Base-by-base conservation (phyloP, 176 grass and related monocot species). In the Carex myosuroides region DNA sequence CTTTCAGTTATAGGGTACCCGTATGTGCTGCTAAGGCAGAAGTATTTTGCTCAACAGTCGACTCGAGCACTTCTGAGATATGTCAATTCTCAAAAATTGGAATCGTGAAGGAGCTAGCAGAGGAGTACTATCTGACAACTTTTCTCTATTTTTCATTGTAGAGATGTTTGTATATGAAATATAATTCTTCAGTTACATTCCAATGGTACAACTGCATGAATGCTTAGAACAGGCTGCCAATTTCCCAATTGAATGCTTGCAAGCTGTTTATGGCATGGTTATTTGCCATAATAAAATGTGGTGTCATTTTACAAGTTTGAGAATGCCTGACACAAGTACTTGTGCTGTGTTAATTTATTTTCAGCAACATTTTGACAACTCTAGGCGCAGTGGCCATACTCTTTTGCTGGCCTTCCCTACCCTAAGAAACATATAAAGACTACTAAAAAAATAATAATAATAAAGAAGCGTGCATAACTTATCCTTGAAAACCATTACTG, bases 11-110 rank as follows among this genome's bases (percentile, higher is more conserved):
- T 94, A 0, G 80, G 90, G 22, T 90, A 98, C 70, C 95, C 95
- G 0, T 94, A 93, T 26, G 90, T 98, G 54, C 89, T 79, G 57
- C 71, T 93, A 39, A 82, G 89, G 82, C 95, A 98, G 85, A 87
- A 82, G 55, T 87, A 87, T 48, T 98, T 98, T 39, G 86, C 91
- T 17, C 82, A 30, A 0, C 91, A 81, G 4, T 98, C 95, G 0
- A 81, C 73, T 0, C 73, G 80, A 79, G 95, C 92, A 53, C 4
- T 98, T 39, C 75, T 90, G 6, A 83, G 59, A 4, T 89, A 87
- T 64, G 84, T 97, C 1, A 64, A 82, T 9, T 42, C 68, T 17
- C 50, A 83, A 41, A 61, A 85, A 29, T 46, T 42, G 16, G 26
- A 79, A 50, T 14, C 37, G 3, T 59, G 70, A 79, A 79, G 29